Evolutionary conservation across 805 yeast species (phyloP), one percentile per base, ranked within the genome.

Genomic region (Yarrowia sp.): DNA sequence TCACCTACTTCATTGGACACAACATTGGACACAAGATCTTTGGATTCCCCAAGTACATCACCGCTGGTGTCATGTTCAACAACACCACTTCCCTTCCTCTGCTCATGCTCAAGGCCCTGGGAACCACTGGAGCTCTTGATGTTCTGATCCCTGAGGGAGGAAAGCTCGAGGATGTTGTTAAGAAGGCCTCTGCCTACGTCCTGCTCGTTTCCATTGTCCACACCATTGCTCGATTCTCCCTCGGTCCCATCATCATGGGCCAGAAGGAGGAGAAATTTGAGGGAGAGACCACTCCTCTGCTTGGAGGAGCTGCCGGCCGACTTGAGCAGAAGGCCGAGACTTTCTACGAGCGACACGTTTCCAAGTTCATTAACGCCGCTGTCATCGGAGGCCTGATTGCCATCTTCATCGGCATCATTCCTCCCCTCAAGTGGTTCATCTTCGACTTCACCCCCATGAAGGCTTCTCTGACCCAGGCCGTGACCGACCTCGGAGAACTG

Each of bases 61-160:
- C 72, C 16, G 72, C 73, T 16, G 73, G 73, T 5, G 50, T 71
- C 46, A 69, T 72, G 65, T 71, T 71, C 69, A 71, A 71, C 61
- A 71, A 71, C 50, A 71, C 70, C 42, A 71, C 72, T n/a, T 67
- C 72, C 9, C 64, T 71, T 10, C 73, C 73, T 16, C 58, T 71
- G 26, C 59, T 71, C 5, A 42, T 71, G 43, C 59, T 71, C 26
- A 46, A 49, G 50, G 71, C 73, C 8, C 66, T 71, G 15, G 61
- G 49, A 12, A 49, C 70, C 19, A 55, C 72, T 26, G 71, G 71
- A 35, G 70, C 71, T 11, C 52, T 72, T 14, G 71, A 70, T n/a
- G 43, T 71, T 5, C 61, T 71, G 22, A 41, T 66, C 3, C 70
- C 72, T 11, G 70, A 49, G 2, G 73, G 72, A 40, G 49, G 71